phyloP scores from a whole-genome alignment of 129 eudicot species.

The Apium graveolens region DNA sequence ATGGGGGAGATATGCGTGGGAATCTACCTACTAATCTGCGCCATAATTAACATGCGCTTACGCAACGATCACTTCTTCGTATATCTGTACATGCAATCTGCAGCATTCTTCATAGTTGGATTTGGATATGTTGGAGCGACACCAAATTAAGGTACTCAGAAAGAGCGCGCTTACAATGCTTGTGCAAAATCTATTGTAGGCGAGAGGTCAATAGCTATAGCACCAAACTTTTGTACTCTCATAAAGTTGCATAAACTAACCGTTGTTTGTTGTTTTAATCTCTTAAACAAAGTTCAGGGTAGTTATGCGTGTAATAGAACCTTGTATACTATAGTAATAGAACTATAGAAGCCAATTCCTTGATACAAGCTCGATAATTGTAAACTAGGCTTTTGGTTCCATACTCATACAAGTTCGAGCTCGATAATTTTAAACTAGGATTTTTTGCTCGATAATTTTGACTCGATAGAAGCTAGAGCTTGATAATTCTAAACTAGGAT shows the following conservation, averaged over 20 bases:
- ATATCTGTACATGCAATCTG: slow-evolving; percentile 59
- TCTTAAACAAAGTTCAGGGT: not conserved
- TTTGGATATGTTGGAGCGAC: slow-evolving; percentile 59
- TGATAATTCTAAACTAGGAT: no score
- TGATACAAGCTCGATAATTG: no score
- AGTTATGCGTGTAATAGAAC: not conserved
- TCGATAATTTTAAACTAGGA: no score
- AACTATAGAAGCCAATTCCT: no score
- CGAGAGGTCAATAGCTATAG: not conserved
- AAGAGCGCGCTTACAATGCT: not conserved
- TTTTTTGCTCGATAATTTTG: no score
- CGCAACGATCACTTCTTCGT: slow-evolving; percentile 58
- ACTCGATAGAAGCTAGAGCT: no score
- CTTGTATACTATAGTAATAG: no score
- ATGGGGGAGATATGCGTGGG: slow-evolving; percentile 57
- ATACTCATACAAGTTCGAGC: no score
- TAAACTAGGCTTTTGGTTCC: no score
- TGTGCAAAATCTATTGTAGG: not conserved
- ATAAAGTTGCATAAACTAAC: not conserved
- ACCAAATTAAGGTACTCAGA: not conserved
- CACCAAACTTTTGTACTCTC: not conserved
- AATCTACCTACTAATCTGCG: slow-evolving; percentile 47
- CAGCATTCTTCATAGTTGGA: slow-evolving; percentile 65
- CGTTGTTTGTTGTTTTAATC: not conserved
- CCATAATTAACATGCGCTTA: slow-evolving; percentile 44